A percentile compares a stretch with the other conserved stretches of the same genome.
phyloP scores from a whole-genome alignment of 148 eudicot species.

The Vaccinium vitisidaea region DNA sequence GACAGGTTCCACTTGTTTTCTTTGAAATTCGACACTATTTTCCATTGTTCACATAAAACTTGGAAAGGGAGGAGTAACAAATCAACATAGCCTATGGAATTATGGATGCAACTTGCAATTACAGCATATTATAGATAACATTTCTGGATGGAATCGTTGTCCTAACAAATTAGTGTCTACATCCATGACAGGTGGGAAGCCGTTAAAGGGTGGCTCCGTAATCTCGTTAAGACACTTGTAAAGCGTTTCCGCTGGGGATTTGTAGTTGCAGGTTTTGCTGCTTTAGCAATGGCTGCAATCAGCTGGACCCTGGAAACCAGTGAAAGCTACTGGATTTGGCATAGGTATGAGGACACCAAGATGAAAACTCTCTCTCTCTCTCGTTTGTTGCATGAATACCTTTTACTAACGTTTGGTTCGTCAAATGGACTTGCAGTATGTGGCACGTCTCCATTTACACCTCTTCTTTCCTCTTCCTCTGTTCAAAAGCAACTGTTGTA shows the following conservation, averaged over 20 bases:
- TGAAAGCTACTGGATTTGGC: conserved; percentile 90
- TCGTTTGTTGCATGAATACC: not conserved
- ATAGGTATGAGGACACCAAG: conserved; percentile 47
- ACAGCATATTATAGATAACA: not conserved
- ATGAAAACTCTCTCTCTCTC: conserved; percentile 3
- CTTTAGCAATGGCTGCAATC: conserved; percentile 68
- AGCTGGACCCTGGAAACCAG: conserved; percentile 84
- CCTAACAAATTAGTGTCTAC: not conserved
- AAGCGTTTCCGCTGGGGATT: conserved; percentile 75
- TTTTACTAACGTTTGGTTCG: not conserved
- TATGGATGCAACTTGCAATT: not conserved
- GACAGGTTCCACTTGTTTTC: not conserved
- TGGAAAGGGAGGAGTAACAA: not conserved
- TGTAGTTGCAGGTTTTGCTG: conserved; percentile 57
- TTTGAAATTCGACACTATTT: not conserved
- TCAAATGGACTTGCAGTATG: conserved; percentile 47
- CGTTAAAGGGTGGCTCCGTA: conserved; percentile 40
- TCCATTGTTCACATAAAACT: not conserved
- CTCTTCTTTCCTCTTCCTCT: conserved; percentile 85
- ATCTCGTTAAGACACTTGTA: conserved; percentile 41
- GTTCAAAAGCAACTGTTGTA: conserved; percentile 50
- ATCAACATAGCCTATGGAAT: not conserved
- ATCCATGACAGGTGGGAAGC: conserved; percentile 53
- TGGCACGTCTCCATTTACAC: conserved; percentile 86
- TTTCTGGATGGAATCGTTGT: not conserved